phyloP scores from a whole-genome alignment of 2,329 filamentous ascomycete genomes.

The Pseudogymnoascus sp. region DNA sequence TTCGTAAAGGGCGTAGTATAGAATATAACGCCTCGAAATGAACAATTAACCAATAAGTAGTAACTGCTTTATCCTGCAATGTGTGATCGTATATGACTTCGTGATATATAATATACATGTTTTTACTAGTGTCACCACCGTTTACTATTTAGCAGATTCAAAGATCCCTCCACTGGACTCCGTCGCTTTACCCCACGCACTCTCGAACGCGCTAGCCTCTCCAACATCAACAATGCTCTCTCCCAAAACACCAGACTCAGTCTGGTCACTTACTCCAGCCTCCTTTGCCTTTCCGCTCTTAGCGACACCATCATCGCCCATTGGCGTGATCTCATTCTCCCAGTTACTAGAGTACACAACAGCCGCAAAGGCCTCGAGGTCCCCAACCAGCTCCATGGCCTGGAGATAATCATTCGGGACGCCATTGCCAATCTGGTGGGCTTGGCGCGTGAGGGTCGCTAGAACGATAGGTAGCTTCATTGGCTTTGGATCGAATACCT shows the following conservation, averaged over 20 bases:
- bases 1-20: conserved; percentile 62
- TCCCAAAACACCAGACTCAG: conserved; percentile 25
- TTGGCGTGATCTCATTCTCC: conserved; percentile 52
- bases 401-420: conserved; percentile 63
- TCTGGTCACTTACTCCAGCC: conserved; percentile 10
- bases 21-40: background rate
- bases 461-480: conserved; percentile 82
- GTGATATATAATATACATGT: conserved; percentile 7
- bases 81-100: conserved; percentile 1
- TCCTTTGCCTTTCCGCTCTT: conserved; percentile 16
- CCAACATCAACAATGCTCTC: conserved; percentile 51
- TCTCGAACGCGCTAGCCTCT: conserved; percentile 50
- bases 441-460: conserved; percentile 83
- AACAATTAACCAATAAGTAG: background rate
- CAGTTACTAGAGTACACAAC: conserved; percentile 84
- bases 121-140: background rate
- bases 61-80: background rate
- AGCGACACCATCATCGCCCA: conserved; percentile 16
- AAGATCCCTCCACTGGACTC: conserved; percentile 17
- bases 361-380: conserved; percentile 76
- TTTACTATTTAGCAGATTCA: conserved; percentile 4
- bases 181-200: conserved; percentile 60
- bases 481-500: conserved; percentile 43
- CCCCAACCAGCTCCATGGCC: conserved; percentile 67
- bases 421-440: conserved; percentile 78